Percentiles rank a stretch among this genome's conserved stretches.
phyloP scores from a whole-genome alignment of 306 rosid genomes.

The Cucurbita pepo region DNA sequence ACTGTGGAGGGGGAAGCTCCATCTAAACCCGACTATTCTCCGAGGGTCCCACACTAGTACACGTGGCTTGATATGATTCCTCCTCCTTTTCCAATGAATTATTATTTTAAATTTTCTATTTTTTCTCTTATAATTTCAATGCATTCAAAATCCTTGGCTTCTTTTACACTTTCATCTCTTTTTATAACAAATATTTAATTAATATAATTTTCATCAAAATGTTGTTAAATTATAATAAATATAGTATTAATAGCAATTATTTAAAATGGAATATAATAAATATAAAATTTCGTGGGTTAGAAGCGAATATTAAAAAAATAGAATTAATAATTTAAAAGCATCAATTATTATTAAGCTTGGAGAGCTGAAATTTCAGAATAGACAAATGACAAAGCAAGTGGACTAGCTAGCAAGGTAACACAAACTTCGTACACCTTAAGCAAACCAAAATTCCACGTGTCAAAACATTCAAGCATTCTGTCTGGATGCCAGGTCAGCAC shows the following conservation, averaged over 20 bases:
- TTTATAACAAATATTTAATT: neutral
- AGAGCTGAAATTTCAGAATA: neutral
- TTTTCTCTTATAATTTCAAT: neutral
- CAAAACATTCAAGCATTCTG: neutral
- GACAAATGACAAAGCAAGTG: conserved; percentile 1
- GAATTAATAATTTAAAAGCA: neutral
- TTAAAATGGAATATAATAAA: neutral
- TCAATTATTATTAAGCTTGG: neutral
- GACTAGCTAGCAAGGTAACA: neutral
- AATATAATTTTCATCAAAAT: neutral
- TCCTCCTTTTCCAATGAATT: neutral
- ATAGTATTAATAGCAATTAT: too few species aligned
- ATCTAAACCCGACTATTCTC: neutral
- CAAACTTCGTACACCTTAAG: conserved; percentile 1
- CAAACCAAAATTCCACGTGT: neutral
- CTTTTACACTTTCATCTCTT: neutral
- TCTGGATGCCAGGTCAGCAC: conserved; percentile 43
- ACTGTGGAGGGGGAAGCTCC: neutral
- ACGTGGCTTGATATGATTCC: neutral
- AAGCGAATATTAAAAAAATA: neutral
- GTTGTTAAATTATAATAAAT: too few species aligned
- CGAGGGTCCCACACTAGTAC: neutral
- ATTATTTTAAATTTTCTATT: neutral
- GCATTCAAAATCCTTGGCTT: neutral
- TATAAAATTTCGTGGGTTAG: neutral